Conservation (phyloP, 805 yeast species). For the Cyberlindnera suaveolens region DNA sequence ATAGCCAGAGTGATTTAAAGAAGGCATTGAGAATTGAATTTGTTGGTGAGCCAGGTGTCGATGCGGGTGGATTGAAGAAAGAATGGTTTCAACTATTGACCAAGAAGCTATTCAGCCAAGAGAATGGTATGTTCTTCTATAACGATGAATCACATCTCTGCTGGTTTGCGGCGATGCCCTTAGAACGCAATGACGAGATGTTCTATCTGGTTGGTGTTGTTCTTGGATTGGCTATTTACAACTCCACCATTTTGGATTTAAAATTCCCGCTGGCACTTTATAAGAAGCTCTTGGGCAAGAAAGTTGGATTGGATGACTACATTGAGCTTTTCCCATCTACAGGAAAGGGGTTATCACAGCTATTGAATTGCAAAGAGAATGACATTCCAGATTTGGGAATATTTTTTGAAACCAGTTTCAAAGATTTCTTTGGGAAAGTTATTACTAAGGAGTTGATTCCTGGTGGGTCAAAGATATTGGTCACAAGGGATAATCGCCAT, state of each 20-base stretch:
- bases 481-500: conserved; percentile 51
- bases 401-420: conserved; percentile 55
- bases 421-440: conserved; percentile 39
- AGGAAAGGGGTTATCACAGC: conserved; percentile 41
- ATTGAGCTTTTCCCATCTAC: conserved; percentile 63
- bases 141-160: conserved; percentile 63
- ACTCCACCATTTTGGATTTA: conserved; percentile 80
- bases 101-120: conserved; percentile 61
- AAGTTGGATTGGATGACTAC: conserved; percentile 58
- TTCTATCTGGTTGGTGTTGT: conserved; percentile 81
- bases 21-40: conserved; percentile 77
- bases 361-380: conserved; percentile 37
- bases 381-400: conserved; percentile 47
- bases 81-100: conserved; percentile 87
- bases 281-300: conserved; percentile 58
- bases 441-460: conserved; percentile 46
- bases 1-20: conserved; percentile 53
- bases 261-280: conserved; percentile 71
- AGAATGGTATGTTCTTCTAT: conserved; percentile 58
- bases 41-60: conserved; percentile 85
- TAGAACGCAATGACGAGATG: conserved; percentile 40
- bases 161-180: conserved; percentile 63
- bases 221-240: conserved; percentile 85
- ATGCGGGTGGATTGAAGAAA: conserved; percentile 90
- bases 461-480: conserved; percentile 50